Evolutionary conservation across 164 flowering plant species (phyloP).

Genomic region (Euptelea pleiosperma): DNA sequence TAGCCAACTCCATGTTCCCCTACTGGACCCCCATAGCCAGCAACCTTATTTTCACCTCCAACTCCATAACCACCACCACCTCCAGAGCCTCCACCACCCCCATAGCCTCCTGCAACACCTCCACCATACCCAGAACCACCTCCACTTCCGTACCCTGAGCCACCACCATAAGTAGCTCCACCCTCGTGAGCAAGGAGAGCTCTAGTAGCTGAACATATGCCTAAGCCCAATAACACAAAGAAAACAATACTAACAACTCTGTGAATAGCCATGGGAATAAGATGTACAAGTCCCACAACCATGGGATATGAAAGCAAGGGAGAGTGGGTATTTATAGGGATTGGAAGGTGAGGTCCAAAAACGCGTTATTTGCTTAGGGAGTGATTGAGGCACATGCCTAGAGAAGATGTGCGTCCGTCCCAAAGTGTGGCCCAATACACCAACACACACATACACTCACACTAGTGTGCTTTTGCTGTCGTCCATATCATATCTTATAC

Average conservation of each 20-base stretch:
- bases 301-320: conserved; percentile 11
- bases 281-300: neutral
- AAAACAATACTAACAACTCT: conserved; percentile 20
- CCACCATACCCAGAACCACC: conserved; percentile 10
- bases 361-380: conserved; percentile 6
- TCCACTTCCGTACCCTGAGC: neutral
- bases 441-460: conserved; percentile 4
- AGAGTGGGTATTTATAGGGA: conserved; percentile 26
- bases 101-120: conserved; percentile 1
- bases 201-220: conserved; percentile 32
- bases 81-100: conserved; percentile 8
- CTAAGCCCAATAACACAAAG: conserved; percentile 28
- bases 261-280: conserved; percentile 28
- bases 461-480: conserved; percentile 36
- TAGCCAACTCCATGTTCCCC: conserved; percentile 21
- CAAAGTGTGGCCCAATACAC: conserved; percentile 7
- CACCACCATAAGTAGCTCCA: conserved; percentile 8
- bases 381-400: conserved; percentile 20
- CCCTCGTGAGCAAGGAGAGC: conserved; percentile 23
- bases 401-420: conserved; percentile 2
- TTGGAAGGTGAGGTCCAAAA: conserved; percentile 7
- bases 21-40: conserved; percentile 16
- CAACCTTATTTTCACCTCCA: conserved; percentile 14
- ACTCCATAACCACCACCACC: conserved; percentile 10
- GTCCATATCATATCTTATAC: conserved; percentile 9